phyloP scores from a whole-genome alignment of 805 yeast species.

The Metschnikowia colocasiae region DNA sequence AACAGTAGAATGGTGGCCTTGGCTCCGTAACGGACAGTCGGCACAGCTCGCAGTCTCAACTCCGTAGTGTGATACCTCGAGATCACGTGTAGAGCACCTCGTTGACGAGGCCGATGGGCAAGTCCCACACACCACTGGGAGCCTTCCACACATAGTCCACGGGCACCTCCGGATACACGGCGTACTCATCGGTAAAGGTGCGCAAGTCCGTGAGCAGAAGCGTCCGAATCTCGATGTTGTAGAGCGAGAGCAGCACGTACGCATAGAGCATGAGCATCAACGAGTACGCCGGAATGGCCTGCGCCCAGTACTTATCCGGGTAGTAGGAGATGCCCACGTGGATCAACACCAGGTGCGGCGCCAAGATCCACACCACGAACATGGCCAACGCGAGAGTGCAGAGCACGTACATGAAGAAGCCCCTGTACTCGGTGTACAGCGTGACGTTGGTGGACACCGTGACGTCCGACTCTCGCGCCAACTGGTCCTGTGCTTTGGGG shows the following conservation, averaged over 20 bases:
- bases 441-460: slow-evolving; percentile 50
- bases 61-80: too few relatives aligned
- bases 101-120: slow-evolving; percentile 70
- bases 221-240: slow-evolving; percentile 75
- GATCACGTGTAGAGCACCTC: slow-evolving; percentile 48
- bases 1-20: too few relatives aligned
- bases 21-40: too few relatives aligned
- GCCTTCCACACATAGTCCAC: slow-evolving; percentile 48
- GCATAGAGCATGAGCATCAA: slow-evolving; percentile 68
- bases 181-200: slow-evolving; percentile 67
- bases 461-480: slow-evolving; percentile 66
- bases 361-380: slow-evolving; percentile 71
- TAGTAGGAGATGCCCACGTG: slow-evolving; percentile 62
- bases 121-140: slow-evolving; percentile 84
- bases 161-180: slow-evolving; percentile 27
- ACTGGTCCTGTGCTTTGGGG: slow-evolving; percentile 36
- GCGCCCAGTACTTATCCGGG: slow-evolving; percentile 91
- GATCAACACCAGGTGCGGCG: slow-evolving; percentile 55
- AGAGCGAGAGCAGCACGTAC: slow-evolving; percentile 66
- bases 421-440: slow-evolving; percentile 74
- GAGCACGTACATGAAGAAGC: slow-evolving; percentile 77
- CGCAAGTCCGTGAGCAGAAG: slow-evolving; percentile 54
- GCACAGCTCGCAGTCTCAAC: too few relatives aligned
- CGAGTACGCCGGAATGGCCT: slow-evolving; percentile 68
- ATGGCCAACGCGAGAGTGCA: slow-evolving; percentile 49